Evolutionary conservation across 495 filamentous ascomycete genomes (phyloP).

Genomic region (Penicillium turbatum): DNA sequence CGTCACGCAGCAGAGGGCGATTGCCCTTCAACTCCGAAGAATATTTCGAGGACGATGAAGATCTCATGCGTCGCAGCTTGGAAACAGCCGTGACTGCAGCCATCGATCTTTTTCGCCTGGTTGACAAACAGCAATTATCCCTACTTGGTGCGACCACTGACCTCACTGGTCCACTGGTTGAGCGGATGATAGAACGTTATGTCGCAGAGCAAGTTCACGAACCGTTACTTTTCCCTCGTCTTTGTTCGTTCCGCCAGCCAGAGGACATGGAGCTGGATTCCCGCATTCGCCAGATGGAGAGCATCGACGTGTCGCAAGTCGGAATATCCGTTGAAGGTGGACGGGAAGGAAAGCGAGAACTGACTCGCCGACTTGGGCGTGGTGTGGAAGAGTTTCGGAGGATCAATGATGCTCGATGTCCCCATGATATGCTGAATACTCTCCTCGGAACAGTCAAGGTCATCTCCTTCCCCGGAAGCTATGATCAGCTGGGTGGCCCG

Average conservation of each 20-base stretch:
- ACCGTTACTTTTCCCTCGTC: constrained; percentile 72
- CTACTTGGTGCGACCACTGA: constrained; percentile 89
- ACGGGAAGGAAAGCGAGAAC: constrained; percentile 62
- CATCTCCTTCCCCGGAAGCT: constrained; percentile 54
- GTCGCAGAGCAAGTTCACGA: constrained; percentile 92
- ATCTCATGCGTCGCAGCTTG: constrained; percentile 75
- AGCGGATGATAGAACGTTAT: constrained; percentile 92
- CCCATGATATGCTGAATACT: constrained; percentile 91
- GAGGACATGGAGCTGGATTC: constrained; percentile 91
- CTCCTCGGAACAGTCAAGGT: constrained; percentile 83
- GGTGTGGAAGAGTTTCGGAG: constrained; percentile 89
- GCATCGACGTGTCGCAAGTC: constrained; percentile 90
- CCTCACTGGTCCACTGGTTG: constrained; percentile 85
- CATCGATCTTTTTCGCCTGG: constrained; percentile 91
- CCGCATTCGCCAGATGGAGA: constrained; percentile 86
- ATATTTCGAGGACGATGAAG: constrained; percentile 77
- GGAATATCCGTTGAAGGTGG: constrained; percentile 79
- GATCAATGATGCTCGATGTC: constrained; percentile 75
- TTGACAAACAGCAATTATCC: constrained; percentile 93
- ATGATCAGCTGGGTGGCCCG: constrained; percentile 30
- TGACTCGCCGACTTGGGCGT: constrained; percentile 63
- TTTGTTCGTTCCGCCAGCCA: constrained; percentile 69
- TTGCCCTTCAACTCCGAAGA: constrained; percentile 47
- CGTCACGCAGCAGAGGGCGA: constrained; percentile 31
- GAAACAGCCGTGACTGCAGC: constrained; percentile 91